Percentiles rank a stretch among this genome's conserved stretches.
Evolutionary conservation across 768 basidiomycete genomes (phyloP).

Genomic region (Infundibulicybe gibba): DNA sequence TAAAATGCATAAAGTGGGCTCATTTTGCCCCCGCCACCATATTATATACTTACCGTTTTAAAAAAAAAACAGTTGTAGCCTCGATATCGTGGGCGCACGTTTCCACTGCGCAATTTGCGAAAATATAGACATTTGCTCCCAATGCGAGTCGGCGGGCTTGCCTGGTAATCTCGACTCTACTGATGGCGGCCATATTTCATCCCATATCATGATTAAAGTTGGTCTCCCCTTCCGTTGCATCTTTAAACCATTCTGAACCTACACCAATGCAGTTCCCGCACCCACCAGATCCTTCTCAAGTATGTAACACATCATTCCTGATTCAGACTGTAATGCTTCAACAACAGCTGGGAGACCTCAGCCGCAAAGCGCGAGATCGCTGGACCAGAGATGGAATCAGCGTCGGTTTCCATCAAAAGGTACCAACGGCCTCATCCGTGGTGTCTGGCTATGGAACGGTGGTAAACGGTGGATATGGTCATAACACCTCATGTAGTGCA

Average conservation of each 20-base stretch:
- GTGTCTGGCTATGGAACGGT: slow-evolving; percentile 57
- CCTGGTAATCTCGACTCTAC: slow-evolving; percentile 78
- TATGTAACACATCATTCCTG: slow-evolving; percentile 20
- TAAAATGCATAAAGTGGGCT: slow-evolving; percentile 83
- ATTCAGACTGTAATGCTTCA: too few relatives aligned
- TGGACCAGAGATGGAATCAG: slow-evolving; percentile 78
- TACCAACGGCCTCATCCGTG: slow-evolving; percentile 55
- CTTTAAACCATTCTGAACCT: slow-evolving; percentile 4
- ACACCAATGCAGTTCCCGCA: slow-evolving; percentile 71
- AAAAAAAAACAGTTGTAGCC: slow-evolving; percentile 88
- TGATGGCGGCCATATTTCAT: slow-evolving; percentile 76
- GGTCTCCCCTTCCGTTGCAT: neutral
- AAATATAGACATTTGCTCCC: slow-evolving; percentile 80
- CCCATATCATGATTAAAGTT: slow-evolving; percentile 95
- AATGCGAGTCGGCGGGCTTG: slow-evolving; percentile 83
- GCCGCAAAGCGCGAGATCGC: slow-evolving; percentile 65
- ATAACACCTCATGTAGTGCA: slow-evolving; percentile 55
- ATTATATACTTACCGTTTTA: slow-evolving; percentile 2
- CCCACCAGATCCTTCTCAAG: slow-evolving; percentile 70
- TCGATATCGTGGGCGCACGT: slow-evolving; percentile 87
- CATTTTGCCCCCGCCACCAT: neutral
- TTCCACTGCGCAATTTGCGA: slow-evolving; percentile 93
- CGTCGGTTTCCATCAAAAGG: slow-evolving; percentile 40
- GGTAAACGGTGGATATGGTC: slow-evolving; percentile 55
- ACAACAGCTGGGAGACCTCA: slow-evolving; percentile 57